Percentiles rank a stretch among this genome's conserved stretches.
phyloP scores from a whole-genome alignment of 2,329 filamentous ascomycete genomes.

The Ceratocystis eucalypticola region DNA sequence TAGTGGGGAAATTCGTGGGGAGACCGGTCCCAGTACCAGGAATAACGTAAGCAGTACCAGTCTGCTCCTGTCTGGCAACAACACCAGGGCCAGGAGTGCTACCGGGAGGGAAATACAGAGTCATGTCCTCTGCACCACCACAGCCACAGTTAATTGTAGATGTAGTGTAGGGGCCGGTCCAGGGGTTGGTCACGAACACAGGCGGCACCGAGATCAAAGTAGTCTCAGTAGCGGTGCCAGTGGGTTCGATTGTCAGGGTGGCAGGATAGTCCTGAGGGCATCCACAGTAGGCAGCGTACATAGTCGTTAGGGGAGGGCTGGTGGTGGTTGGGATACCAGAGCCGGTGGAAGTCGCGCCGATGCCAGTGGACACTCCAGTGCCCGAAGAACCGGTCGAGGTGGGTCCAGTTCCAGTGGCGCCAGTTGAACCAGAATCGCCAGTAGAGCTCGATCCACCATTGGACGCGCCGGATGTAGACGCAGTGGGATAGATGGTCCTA shows the following conservation, averaged over 20 bases:
- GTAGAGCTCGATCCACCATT: neutral
- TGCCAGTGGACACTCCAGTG: neutral
- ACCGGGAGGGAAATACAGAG: slow-evolving; percentile 16
- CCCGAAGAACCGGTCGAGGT: neutral
- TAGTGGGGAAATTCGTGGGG: slow-evolving; percentile 2
- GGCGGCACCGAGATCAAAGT: slow-evolving; percentile 13
- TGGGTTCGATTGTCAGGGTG: slow-evolving; percentile 12
- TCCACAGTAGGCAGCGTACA: slow-evolving; percentile 15
- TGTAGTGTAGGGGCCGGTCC: slow-evolving; percentile 12
- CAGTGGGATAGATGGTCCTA: neutral
- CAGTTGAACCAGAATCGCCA: neutral
- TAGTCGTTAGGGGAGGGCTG: neutral
- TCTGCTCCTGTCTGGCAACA: slow-evolving; percentile 4
- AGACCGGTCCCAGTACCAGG: neutral
- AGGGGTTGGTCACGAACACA: slow-evolving; percentile 14
- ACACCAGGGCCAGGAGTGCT: slow-evolving; percentile 5
- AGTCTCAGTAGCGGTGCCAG: slow-evolving; percentile 13
- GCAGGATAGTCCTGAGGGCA: slow-evolving; percentile 13
- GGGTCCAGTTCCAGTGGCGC: neutral
- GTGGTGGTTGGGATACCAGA: neutral
- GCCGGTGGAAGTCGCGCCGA: neutral
- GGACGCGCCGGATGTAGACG: neutral
- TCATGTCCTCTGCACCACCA: slow-evolving; percentile 8
- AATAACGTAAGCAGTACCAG: slow-evolving; percentile 12
- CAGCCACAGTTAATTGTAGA: slow-evolving; percentile 12